Conservation (phyloP, 352 stramenopile genomes). For the Phytopythium boreale region DNA sequence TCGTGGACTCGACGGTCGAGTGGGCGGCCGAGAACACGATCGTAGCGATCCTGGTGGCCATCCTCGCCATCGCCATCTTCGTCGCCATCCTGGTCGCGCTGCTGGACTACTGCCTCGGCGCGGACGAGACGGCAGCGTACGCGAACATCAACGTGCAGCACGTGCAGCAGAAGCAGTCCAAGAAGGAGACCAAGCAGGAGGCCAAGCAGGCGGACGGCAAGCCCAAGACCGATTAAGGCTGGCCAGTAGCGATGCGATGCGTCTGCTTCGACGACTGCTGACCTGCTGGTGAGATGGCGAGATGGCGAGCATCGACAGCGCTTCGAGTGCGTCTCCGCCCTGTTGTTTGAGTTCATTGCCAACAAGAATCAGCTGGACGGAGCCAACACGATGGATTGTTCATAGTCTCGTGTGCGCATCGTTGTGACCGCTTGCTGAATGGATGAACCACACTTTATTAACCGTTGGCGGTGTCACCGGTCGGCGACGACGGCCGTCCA, state of each 20-base stretch:
- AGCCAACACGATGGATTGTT: constrained; percentile 1
- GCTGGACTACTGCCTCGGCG: constrained; percentile 69
- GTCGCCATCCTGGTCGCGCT: constrained; percentile 68
- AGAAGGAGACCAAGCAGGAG: constrained; percentile 17
- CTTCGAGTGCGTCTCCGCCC: neutral
- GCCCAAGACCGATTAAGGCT: constrained; percentile 48
- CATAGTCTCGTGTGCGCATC: neutral
- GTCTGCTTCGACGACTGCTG: neutral
- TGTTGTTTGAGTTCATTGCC: neutral
- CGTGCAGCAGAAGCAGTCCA: constrained; percentile 19
- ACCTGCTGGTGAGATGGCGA: neutral
- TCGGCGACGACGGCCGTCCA: constrained; percentile 40
- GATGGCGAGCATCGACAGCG: neutral
- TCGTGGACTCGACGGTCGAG: constrained; percentile 61
- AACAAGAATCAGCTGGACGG: neutral
- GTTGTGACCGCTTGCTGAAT: neutral
- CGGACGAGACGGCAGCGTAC: constrained; percentile 62
- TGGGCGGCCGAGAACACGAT: constrained; percentile 72
- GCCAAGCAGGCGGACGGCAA: constrained; percentile 17
- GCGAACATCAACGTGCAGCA: constrained; percentile 28
- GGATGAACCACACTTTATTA: neutral
- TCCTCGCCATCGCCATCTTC: constrained; percentile 56
- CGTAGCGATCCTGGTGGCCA: constrained; percentile 50
- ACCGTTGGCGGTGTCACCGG: neutral
- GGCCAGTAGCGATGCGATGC: neutral